These are phyloP conservation scores for Phytophthora foliorum DNA, from an alignment of 352 stramenopile species.

Conservation along the genomic window DNA sequence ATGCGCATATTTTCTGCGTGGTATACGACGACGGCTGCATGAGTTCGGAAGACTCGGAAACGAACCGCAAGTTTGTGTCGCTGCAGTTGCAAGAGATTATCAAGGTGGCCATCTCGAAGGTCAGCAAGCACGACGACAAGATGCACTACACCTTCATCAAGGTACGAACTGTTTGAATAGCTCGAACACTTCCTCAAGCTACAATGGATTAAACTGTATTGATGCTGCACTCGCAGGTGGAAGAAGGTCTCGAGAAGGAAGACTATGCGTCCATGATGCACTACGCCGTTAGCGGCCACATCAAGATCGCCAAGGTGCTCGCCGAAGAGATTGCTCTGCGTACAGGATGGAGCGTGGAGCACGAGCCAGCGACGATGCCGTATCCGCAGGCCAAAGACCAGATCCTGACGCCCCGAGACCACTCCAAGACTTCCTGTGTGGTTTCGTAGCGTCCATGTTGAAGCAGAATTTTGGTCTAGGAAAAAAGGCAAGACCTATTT, in stretches of 20 bases:
- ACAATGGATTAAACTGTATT: neutral
- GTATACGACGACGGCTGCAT: constrained; percentile 88
- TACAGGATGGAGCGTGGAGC: constrained; percentile 71
- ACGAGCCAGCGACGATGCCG: constrained; percentile 68
- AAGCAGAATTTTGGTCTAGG: constrained; percentile 17
- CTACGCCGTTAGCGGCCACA: constrained; percentile 84
- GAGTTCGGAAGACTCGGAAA: constrained; percentile 78
- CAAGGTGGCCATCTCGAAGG: constrained; percentile 84
- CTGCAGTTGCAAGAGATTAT: constrained; percentile 88
- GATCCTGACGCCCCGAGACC: constrained; percentile 76
- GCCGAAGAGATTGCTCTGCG: constrained; percentile 76
- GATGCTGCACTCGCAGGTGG: constrained; percentile 48
- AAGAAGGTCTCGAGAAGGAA: constrained; percentile 64
- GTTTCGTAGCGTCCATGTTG: constrained; percentile 45
- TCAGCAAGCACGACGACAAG: constrained; percentile 81
- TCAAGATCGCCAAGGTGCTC: constrained; percentile 84
- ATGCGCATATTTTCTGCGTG: constrained; percentile 90
- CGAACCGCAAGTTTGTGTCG: constrained; percentile 82
- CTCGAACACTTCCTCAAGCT: neutral
- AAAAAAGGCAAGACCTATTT: constrained; percentile 46
- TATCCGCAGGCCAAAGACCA: constrained; percentile 85
- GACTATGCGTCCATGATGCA: constrained; percentile 88
- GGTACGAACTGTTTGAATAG: constrained; percentile 34
- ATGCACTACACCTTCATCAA: constrained; percentile 89
- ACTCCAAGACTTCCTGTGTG: constrained; percentile 49